Base-by-base conservation (phyloP, 176 grass and related monocot genomes). In the Oryza meyeriana region DNA sequence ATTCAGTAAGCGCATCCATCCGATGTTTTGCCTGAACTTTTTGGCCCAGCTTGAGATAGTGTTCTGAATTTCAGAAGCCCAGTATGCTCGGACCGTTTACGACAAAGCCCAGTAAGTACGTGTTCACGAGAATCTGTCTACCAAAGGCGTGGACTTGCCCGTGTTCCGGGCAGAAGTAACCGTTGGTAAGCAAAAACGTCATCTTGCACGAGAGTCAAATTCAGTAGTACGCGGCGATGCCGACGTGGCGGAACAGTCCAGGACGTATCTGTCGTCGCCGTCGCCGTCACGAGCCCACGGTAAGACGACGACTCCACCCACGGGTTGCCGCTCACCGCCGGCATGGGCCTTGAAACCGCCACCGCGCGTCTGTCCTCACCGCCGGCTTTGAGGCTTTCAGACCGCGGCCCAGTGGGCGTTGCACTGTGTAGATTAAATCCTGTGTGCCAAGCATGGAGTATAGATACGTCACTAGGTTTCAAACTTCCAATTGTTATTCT, bases 361-460 rank as follows among this genome's bases (percentile, higher is more conserved):
- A 33, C 48, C 61, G 8, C 45, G 45, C 32, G 1, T 9, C 2
- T 9, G 12, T 18, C 17, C 32, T n/a, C n/a, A n/a, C 29, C 6
- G 75, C 41, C 41, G 29, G 22, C 18, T 34, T 10, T 52, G 47
- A 11, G 29, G 22, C 29, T 35, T 11, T 64, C 48, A 17, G 32
- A 12, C 76, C 5, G 79, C 50, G 52, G 31, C 28, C 61, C 86
- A 28, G 81, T 79, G 76, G 81, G 81, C 69, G 52, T 29, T 22
- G 32, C 17, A 10, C 24, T 12, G 26, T n/a, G 22, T 36, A 62
- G 57, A 25, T 59, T 59, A 59, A 24, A 85, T 72, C 74, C 83
- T 77, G 87, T 85, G 87, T 85, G 87, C 87, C 41, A 12, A 33
- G 39, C 48, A 85, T 40, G 70, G 69, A 16, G 38, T 55, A 22